Percentiles rank a stretch among this genome's conserved stretches.
These are phyloP conservation scores for Fusarium concolor DNA, from an alignment of 2,329 filamentous ascomycete species.

Conservation along the genomic window DNA sequence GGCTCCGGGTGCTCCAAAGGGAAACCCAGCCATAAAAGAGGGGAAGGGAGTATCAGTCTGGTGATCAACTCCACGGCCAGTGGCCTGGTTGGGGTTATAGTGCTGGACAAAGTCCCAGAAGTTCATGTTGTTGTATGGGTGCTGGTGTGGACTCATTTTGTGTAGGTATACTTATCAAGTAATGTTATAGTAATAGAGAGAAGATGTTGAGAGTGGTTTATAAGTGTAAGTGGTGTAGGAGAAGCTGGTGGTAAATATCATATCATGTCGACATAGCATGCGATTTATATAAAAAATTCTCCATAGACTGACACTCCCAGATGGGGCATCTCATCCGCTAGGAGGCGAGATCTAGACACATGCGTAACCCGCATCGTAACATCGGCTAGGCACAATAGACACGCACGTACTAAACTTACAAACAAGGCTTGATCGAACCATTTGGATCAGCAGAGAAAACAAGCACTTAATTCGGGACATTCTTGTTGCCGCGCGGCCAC, in stretches of 20 bases:
- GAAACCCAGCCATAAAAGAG: conserved; percentile 50
- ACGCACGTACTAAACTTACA: conserved; percentile 40
- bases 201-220: conserved; percentile 12
- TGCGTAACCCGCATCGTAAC: conserved; percentile 37
- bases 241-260: conserved; percentile 20
- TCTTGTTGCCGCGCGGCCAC: conserved; percentile 43
- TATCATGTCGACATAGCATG: conserved; percentile 18
- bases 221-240: conserved; percentile 14
- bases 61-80: conserved; percentile 56
- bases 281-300: conserved; percentile 38
- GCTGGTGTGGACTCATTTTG: conserved; percentile 43
- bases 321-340: conserved; percentile 34
- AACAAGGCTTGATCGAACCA: conserved; percentile 40
- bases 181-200: background rate
- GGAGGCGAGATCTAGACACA: conserved; percentile 37
- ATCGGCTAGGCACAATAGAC: conserved; percentile 18
- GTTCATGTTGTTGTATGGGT: conserved; percentile 40
- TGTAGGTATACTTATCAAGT: background rate
- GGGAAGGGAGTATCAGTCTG: conserved; percentile 42
- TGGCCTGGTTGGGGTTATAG: conserved; percentile 47
- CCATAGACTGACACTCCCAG: conserved; percentile 11
- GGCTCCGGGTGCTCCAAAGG: conserved; percentile 46
- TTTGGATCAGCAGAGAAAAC: conserved; percentile 28
- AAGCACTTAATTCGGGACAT: conserved; percentile 10
- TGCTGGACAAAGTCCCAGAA: conserved; percentile 54